Base-by-base conservation (phyloP, 352 stramenopile genomes). In the Elongisporangium prolatum region DNA sequence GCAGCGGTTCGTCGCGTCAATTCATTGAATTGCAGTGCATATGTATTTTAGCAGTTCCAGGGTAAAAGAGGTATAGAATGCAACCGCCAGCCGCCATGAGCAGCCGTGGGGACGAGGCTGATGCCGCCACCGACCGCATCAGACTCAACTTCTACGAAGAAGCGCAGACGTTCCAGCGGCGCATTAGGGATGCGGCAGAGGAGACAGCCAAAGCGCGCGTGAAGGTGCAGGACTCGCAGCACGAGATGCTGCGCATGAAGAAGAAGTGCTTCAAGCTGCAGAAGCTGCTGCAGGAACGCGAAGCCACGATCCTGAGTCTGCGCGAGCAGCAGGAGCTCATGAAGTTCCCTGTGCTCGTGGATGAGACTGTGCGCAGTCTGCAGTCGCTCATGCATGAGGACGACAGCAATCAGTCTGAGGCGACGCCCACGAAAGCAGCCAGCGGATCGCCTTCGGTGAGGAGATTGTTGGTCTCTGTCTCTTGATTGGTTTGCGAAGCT, bases 331-430 rank as follows among this genome's bases (percentile, higher is more conserved):
- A 88, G 2, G 28, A 40, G 4, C 72, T 86, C 14, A 49, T 83
- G 37, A 56, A 71, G 14, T 74, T 86, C 20, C 75, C 76, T 47
- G 54, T 83, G 51, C 61, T 90, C 9, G 72, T 88, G 70, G 65
- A 81, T 54, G 80, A 90, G 52, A 88, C 80, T 4, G 79, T 91
- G 67, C 71, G 73, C 47, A 80, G 63, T 62, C 57, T 91, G 11
- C 72, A 78, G 7, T 67, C 64, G 9, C 56, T 83, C 17, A 68
- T 85, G 58, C 52, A 63, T n/a, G 67, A 75, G 18, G 54, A 80
- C 14, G 65, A 54, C 1, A 52, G 57, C n/a, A 50, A 51, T 22
- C 21, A 57, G 49, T 53, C 50, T 13, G 24, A 40, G 40, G 28
- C 48, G 5, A 40, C 28, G 28, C 28, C 28, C 28, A 40, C 9